Evolutionary conservation across 2,329 filamentous ascomycete genomes (phyloP).

Genomic region (Cryphonectria nitschkei): DNA sequence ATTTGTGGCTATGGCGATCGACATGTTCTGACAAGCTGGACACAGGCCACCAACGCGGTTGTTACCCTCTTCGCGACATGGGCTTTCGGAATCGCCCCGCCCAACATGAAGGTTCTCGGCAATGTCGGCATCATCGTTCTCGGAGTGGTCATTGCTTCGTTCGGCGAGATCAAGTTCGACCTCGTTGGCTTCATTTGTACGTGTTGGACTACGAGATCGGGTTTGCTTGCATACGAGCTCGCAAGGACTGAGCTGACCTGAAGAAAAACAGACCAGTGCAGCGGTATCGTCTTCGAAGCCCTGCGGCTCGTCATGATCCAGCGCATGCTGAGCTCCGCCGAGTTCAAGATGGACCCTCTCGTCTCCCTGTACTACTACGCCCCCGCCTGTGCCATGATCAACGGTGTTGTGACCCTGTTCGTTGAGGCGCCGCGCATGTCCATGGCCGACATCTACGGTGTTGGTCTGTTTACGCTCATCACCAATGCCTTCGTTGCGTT

Average conservation of each 20-base stretch:
- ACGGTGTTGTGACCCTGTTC: constrained; percentile 69
- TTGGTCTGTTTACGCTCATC: constrained; percentile 71
- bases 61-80: constrained; percentile 85
- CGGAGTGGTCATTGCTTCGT: constrained; percentile 86
- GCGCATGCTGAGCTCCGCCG: constrained; percentile 72
- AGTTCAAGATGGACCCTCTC: constrained; percentile 87
- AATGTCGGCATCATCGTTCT: constrained; percentile 91
- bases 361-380: constrained; percentile 86
- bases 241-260: constrained; percentile 3
- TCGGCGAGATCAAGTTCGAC: constrained; percentile 89
- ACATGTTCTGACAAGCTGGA: background rate
- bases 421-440: constrained; percentile 69
- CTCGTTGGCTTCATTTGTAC: constrained; percentile 69
- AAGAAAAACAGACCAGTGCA: constrained; percentile 60
- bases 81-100: constrained; percentile 77
- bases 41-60: constrained; percentile 83
- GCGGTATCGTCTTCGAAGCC: constrained; percentile 75
- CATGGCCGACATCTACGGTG: constrained; percentile 68
- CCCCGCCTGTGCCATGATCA: constrained; percentile 77
- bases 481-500: constrained; percentile 75
- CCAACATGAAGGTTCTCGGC: constrained; percentile 78
- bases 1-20: too few relatives aligned
- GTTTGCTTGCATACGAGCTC: background rate
- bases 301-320: constrained; percentile 78
- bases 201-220: background rate